Conservation (phyloP, 2,329 filamentous ascomycete species). For the Ophiosphaerella korrae region DNA sequence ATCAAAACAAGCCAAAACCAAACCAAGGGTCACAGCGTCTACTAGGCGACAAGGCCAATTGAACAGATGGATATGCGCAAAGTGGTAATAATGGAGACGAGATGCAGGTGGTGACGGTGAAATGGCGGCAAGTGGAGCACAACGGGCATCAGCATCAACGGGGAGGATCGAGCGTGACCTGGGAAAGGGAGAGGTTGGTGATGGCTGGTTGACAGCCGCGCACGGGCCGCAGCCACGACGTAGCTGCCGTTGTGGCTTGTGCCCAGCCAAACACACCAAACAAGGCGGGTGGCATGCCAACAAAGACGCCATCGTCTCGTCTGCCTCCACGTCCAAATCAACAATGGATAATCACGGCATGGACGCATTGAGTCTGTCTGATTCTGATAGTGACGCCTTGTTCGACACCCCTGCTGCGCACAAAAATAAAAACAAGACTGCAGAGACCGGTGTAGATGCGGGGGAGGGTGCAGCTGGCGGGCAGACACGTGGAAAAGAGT, state of each 20-base stretch:
- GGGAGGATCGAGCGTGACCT: constrained; percentile 14
- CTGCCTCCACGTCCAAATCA: background rate
- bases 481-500: constrained; percentile 52
- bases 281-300: constrained; percentile 20
- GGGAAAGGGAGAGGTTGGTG: constrained; percentile 30
- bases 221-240: background rate
- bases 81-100: constrained; percentile 7
- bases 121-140: constrained; percentile 18
- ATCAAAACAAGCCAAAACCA: constrained; percentile 31
- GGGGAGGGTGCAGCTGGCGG: constrained; percentile 48
- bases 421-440: constrained; percentile 45
- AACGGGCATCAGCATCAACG: constrained; percentile 19
- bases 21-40: constrained; percentile 14
- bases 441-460: constrained; percentile 34
- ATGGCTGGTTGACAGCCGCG: constrained; percentile 25
- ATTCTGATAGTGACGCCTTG: constrained; percentile 62
- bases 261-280: constrained; percentile 29
- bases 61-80: constrained; percentile 8
- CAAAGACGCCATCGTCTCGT: background rate
- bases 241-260: background rate
- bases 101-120: constrained; percentile 20
- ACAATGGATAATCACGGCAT: constrained; percentile 52
- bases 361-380: constrained; percentile 58
- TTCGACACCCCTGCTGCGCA: constrained; percentile 60
- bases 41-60: constrained; percentile 7